These are phyloP conservation scores for Mercurialis annua DNA, from an alignment of 345 rosid species.

Conservation along the genomic window DNA sequence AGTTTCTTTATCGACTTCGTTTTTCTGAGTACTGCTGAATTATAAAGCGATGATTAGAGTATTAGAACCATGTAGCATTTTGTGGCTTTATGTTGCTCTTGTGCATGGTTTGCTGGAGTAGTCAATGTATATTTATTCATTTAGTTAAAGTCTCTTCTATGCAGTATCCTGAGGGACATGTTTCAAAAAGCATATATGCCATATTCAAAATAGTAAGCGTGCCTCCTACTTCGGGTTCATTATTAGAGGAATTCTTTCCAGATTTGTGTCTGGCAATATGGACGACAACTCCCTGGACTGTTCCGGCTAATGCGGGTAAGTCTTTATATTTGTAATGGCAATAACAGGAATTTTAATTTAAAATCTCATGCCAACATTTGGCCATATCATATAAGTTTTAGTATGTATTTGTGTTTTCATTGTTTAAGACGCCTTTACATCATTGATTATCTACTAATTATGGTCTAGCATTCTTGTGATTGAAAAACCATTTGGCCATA, in stretches of 20 bases:
- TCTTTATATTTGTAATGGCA: background rate
- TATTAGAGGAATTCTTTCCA: constrained; percentile 64
- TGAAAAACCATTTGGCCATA: background rate
- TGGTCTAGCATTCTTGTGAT: background rate
- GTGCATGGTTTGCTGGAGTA: constrained; percentile 13
- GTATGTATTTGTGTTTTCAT: too few relatives aligned
- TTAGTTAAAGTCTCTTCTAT: constrained; percentile 14
- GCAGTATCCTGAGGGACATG: constrained; percentile 96
- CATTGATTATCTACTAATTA: background rate
- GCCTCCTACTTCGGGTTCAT: constrained; percentile 33
- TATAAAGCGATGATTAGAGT: background rate
- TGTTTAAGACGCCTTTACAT: background rate
- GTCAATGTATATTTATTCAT: constrained; percentile 1
- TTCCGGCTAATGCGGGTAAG: constrained; percentile 94
- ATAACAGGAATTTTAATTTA: background rate
- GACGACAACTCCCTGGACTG: constrained; percentile 98
- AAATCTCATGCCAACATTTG: background rate
- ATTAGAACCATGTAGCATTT: background rate
- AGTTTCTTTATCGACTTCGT: background rate
- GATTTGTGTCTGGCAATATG: constrained; percentile 78
- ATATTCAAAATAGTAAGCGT: constrained; percentile 54
- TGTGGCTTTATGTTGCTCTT: background rate
- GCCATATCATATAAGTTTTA: background rate
- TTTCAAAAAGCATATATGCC: constrained; percentile 89
- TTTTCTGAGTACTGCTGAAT: background rate